A percentile compares a stretch with the other conserved stretches of the same genome.
phyloP scores from a whole-genome alignment of 495 filamentous ascomycete genomes.

The Penicillium nucicola region DNA sequence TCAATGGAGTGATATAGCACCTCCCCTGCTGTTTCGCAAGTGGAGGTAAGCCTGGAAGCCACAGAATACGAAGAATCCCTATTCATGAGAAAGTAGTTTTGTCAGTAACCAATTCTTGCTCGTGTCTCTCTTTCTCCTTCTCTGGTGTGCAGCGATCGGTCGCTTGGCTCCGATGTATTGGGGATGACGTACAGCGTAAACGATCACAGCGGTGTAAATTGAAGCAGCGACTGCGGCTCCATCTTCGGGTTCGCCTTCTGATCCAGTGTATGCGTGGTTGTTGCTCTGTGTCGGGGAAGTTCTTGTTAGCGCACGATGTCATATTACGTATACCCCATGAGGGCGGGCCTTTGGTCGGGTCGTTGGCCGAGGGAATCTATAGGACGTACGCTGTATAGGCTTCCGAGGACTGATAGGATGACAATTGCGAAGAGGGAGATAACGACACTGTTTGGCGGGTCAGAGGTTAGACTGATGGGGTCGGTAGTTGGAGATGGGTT shows the following conservation, averaged over 20 bases:
- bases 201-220: constrained; percentile 77
- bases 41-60: constrained; percentile 81
- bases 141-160: background rate
- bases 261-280: constrained; percentile 78
- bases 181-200: constrained; percentile 69
- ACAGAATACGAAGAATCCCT: constrained; percentile 91
- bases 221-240: constrained; percentile 74
- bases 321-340: background rate
- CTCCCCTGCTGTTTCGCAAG: constrained; percentile 68
- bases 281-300: constrained; percentile 44
- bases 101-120: constrained; percentile 8
- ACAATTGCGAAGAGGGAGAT: constrained; percentile 86
- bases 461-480: constrained; percentile 11
- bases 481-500: constrained; percentile 5
- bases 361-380: background rate
- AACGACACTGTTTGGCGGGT: constrained; percentile 58
- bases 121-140: background rate
- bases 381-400: constrained; percentile 63
- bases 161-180: background rate
- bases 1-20: constrained; percentile 72
- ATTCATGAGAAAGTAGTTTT: background rate
- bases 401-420: constrained; percentile 79
- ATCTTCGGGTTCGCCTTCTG: constrained; percentile 67
- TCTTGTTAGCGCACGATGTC: constrained; percentile 6
- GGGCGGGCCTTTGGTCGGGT: constrained; percentile 6